These are phyloP conservation scores for Hippophae tibetana DNA, from an alignment of 306 rosid species.

Conservation along the genomic window DNA sequence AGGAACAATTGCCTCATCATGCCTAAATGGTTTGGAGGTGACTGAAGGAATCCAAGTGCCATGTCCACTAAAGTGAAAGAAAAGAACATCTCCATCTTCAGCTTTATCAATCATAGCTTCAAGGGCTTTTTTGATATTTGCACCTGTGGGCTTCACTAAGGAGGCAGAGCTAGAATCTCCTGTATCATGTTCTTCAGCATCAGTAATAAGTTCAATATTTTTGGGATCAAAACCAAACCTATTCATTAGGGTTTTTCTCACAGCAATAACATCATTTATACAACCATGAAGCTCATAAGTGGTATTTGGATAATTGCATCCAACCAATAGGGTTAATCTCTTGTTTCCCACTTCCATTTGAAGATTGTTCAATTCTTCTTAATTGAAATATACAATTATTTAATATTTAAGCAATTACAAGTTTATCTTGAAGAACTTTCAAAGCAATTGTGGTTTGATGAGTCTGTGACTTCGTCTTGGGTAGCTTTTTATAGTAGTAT, in stretches of 20 bases:
- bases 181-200: slow-evolving; percentile 16
- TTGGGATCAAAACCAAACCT: slow-evolving; percentile 37
- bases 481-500: neutral
- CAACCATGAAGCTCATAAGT: slow-evolving; percentile 63
- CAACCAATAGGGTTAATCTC: slow-evolving; percentile 70
- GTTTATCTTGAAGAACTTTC: neutral
- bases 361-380: too few relatives aligned
- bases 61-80: slow-evolving; percentile 90
- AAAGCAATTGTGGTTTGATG: neutral
- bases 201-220: slow-evolving; percentile 49
- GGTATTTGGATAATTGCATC: slow-evolving; percentile 73
- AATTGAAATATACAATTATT: neutral
- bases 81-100: slow-evolving; percentile 60
- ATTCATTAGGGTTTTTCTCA: slow-evolving; percentile 44
- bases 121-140: slow-evolving; percentile 50
- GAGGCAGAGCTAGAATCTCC: neutral
- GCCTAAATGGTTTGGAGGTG: slow-evolving; percentile 34
- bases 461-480: neutral
- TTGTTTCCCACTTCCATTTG: slow-evolving; percentile 42
- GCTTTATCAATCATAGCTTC: slow-evolving; percentile 48
- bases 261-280: slow-evolving; percentile 70
- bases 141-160: slow-evolving; percentile 58
- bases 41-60: slow-evolving; percentile 74
- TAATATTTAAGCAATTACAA: neutral
- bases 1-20: slow-evolving; percentile 91